Base-by-base conservation (phyloP, 129 eudicot genomes). In the Ambrosia trifida region DNA sequence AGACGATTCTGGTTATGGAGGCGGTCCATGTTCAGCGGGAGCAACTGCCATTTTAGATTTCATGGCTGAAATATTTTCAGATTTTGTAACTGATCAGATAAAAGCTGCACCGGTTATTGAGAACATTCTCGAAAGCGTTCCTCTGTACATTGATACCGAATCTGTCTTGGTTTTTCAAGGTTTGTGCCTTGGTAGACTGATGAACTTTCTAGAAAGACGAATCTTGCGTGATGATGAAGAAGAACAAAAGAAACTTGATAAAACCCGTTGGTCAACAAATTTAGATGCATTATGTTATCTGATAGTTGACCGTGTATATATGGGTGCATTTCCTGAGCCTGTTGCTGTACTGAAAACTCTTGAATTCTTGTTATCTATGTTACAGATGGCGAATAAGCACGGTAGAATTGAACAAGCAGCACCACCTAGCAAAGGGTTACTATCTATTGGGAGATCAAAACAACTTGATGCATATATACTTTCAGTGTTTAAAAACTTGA, bases 1-100 rank as follows among this genome's bases (percentile, higher is more conserved):
- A 69, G 96, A 95, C 73, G 96, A 95, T 81, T 84, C 89, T 70
- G 97, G 99, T 32, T 95, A 90, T 68, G 97, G 99, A n/a, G 97
- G 97, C 35, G 99, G 99, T 35, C 97, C 97, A 4, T 95, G 99
- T 75, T 85, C 97, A 69, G 96, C 99, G 5, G 99, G 96, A 50
- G 99, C 99, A 61, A 81, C 89, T 3, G 99, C 99, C 14, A 77
- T 95, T 74, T 67, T 90, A 13, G 99, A 95, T 86, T 90, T 90
- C 72, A 64, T 95, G 84, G 99, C 96, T 30, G 99, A 86, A 81
- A 97, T 95, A 72, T 86, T 95, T 57, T 90, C 99, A 64, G 96
- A 85, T 81, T 77, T 88, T 36, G 78, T 90, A 33, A 90, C 97
- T n/a, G 97, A 95, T 79, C 99, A 95, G 76, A 73, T 86, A 69